Evolutionary conservation across 78 protist genomes (phyloP).

Genomic region (Dictyostelium brefeldianum): DNA sequence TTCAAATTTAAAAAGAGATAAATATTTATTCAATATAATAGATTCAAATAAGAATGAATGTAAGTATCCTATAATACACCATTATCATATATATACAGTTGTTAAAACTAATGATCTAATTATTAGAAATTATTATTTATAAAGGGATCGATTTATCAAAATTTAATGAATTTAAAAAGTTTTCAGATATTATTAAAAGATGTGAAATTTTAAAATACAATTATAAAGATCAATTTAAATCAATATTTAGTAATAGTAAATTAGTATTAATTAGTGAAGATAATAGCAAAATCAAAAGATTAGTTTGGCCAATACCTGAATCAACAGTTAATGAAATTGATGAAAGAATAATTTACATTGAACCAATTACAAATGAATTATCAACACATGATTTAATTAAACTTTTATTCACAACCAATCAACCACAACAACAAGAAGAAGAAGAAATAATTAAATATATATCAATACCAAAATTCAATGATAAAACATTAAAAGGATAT

Average conservation of each 20-base stretch:
- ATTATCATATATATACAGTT: background rate
- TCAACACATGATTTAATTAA: background rate
- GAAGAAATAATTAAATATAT: conserved; percentile 7
- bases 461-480: conserved; percentile 54
- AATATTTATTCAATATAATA: conserved; percentile 20
- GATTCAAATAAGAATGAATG: conserved; percentile 25
- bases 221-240: background rate
- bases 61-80: background rate
- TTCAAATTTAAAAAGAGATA: conserved; percentile 35
- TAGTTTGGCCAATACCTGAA: background rate
- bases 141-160: conserved; percentile 4
- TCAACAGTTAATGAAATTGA: background rate
- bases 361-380: conserved; percentile 17
- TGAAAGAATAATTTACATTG: conserved; percentile 61
- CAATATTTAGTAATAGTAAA: background rate
- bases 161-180: background rate
- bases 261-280: background rate
- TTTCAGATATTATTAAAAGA: background rate
- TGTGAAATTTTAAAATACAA: background rate
- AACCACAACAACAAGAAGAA: background rate
- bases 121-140: background rate
- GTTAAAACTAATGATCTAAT: background rate
- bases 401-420: background rate
- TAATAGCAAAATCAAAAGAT: background rate
- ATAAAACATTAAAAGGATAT: conserved; percentile 50